These are phyloP conservation scores for Chondrus crispus DNA, from an alignment of 23 red algal genomes.

Conservation along the genomic window DNA sequence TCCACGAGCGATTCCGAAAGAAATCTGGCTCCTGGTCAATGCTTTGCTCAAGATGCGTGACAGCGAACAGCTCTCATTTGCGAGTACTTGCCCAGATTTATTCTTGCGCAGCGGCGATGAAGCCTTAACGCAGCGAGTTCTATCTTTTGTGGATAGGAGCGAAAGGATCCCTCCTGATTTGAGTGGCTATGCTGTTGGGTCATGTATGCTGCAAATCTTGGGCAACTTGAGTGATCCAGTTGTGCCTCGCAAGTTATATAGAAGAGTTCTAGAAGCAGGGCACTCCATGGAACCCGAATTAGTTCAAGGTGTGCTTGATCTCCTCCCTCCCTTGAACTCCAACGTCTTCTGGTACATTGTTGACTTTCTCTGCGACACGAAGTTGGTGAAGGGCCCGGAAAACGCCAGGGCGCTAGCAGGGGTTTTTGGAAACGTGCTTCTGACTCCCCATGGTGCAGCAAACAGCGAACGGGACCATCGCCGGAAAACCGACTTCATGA, in stretches of 20 bases:
- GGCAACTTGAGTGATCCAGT: conserved; percentile 41
- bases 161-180: conserved; percentile 29
- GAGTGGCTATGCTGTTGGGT: conserved; percentile 28
- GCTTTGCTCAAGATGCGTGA: neutral
- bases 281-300: neutral
- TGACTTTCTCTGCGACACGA: conserved; percentile 20
- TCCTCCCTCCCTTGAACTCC: conserved; percentile 38
- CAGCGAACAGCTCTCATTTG: neutral
- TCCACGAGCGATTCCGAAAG: conserved; percentile 42
- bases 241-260: conserved; percentile 9
- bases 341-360: conserved; percentile 63
- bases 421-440: conserved; percentile 39
- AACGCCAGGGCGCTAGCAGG: conserved; percentile 1
- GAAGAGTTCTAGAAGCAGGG: conserved; percentile 32
- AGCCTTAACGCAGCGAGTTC: neutral
- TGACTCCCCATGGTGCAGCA: neutral
- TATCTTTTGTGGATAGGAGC: conserved; percentile 11
- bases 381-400: neutral
- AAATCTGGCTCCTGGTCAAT: conserved; percentile 49
- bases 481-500: conserved; percentile 30
- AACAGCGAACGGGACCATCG: neutral
- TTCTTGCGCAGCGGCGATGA: conserved; percentile 17
- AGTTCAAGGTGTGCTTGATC: neutral
- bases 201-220: conserved; percentile 43
- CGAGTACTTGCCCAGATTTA: conserved; percentile 15